These are phyloP conservation scores for Yamadazyma blattariae DNA, from an alignment of 1,139 yeast species.

Conservation along the genomic window DNA sequence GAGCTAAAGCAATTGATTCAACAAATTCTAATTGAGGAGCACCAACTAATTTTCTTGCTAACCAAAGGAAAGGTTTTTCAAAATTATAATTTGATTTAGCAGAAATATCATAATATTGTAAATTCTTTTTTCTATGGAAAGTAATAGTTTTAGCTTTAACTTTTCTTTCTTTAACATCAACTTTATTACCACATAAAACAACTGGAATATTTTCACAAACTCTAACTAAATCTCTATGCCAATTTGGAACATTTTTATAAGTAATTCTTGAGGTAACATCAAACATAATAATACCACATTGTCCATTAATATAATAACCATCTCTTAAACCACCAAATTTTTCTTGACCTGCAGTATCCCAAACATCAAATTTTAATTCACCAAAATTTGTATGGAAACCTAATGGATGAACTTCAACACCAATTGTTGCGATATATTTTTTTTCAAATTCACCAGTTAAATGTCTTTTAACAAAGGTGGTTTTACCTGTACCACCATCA, in stretches of 20 bases:
- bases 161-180: slow-evolving; percentile 99
- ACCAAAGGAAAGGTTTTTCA: slow-evolving; percentile 99
- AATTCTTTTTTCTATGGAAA: slow-evolving; percentile 99
- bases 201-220: slow-evolving; percentile 99
- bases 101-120: slow-evolving; percentile 98
- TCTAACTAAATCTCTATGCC: slow-evolving; percentile 99
- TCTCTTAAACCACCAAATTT: slow-evolving; percentile 99
- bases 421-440: slow-evolving; percentile 97
- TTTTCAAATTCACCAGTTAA: slow-evolving; percentile 99
- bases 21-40: slow-evolving; percentile 97
- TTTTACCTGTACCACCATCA: slow-evolving; percentile 99
- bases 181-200: slow-evolving; percentile 99
- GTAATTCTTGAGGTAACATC: slow-evolving; percentile 99
- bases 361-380: slow-evolving; percentile 97
- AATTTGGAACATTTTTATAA: slow-evolving; percentile 99
- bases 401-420: slow-evolving; percentile 99
- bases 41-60: slow-evolving; percentile 98
- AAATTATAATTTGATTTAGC: slow-evolving; percentile 99
- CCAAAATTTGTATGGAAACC: slow-evolving; percentile 98
- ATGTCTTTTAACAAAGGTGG: slow-evolving; percentile 99
- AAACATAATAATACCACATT: slow-evolving; percentile 99
- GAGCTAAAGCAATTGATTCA: slow-evolving; percentile 99
- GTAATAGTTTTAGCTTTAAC: slow-evolving; percentile 99
- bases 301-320: slow-evolving; percentile 99
- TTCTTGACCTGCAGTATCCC: slow-evolving; percentile 99